A percentile compares a stretch with the other conserved stretches of the same genome.
Conservation (phyloP, 2,329 filamentous ascomycete species). For the Hymenoscyphus albidus region DNA sequence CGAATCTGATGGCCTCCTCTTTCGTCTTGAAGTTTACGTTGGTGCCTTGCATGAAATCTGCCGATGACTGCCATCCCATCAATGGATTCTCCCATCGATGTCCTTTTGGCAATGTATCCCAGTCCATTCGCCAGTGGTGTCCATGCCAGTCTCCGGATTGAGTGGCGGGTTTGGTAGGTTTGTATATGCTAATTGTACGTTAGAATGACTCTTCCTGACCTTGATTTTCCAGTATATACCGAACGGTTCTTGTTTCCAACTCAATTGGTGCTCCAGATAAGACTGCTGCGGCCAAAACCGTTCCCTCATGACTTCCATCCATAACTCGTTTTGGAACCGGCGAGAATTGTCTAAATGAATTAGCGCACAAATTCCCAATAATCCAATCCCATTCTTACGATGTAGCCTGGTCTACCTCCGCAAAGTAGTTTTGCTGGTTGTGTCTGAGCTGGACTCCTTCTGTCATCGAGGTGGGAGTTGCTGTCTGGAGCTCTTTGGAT, state of each 20-base stretch:
- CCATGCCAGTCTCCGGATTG: slow-evolving; percentile 87
- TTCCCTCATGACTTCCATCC: slow-evolving; percentile 80
- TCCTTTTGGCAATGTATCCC: slow-evolving; percentile 88
- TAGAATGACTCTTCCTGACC: slow-evolving; percentile 11
- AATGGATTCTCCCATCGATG: slow-evolving; percentile 97
- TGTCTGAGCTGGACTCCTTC: slow-evolving; percentile 17
- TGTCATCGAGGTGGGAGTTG: neutral
- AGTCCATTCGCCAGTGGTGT: slow-evolving; percentile 95
- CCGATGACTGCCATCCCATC: slow-evolving; percentile 98
- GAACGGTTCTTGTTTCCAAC: slow-evolving; percentile 87
- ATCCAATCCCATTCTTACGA: slow-evolving; percentile 59
- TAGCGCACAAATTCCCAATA: slow-evolving; percentile 8
- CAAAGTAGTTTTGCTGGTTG: slow-evolving; percentile 75
- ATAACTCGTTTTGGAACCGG: slow-evolving; percentile 86
- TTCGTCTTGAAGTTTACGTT: slow-evolving; percentile 86
- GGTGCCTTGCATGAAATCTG: slow-evolving; percentile 91
- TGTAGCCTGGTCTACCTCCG: slow-evolving; percentile 79
- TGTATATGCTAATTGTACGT: slow-evolving; percentile 69
- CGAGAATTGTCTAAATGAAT: slow-evolving; percentile 69
- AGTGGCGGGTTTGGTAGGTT: slow-evolving; percentile 87
- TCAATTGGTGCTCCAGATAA: slow-evolving; percentile 91
- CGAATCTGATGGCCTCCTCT: slow-evolving; percentile 91
- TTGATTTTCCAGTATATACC: slow-evolving; percentile 55
- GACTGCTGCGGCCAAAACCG: slow-evolving; percentile 73
- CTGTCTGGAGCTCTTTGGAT: neutral